Percentiles rank a stretch among this genome's conserved stretches.
These are phyloP conservation scores for Cucurbita pepo DNA, from an alignment of 306 rosid genomes.

Conservation along the genomic window DNA sequence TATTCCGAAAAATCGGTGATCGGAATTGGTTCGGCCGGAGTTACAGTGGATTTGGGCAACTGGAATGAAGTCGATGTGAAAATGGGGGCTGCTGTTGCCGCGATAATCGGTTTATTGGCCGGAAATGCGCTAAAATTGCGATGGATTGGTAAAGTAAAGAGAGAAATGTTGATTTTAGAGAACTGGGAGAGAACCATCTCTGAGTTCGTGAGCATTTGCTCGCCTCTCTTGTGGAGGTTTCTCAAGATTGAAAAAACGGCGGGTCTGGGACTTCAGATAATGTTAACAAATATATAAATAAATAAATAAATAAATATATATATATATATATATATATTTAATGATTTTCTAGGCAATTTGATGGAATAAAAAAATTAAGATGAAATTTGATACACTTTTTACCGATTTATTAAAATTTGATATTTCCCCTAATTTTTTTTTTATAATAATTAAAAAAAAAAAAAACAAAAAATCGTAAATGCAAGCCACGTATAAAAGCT, in stretches of 20 bases:
- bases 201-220: neutral
- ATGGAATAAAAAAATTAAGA: too few species aligned
- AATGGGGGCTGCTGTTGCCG: constrained; percentile 8
- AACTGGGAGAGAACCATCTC: constrained; percentile 48
- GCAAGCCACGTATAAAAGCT: neutral
- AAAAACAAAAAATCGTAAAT: too few species aligned
- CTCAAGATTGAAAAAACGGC: neutral
- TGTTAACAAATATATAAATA: too few species aligned
- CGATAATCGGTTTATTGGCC: constrained; percentile 6
- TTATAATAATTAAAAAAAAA: too few species aligned
- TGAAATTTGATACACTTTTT: too few species aligned
- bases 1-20: constrained; percentile 5
- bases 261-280: neutral
- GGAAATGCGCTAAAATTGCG: constrained; percentile 9
- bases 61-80: constrained; percentile 3
- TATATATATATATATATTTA: too few species aligned
- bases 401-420: too few species aligned
- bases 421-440: too few species aligned
- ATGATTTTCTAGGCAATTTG: too few species aligned
- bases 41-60: constrained; percentile 31
- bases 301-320: too few species aligned
- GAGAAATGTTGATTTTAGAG: constrained; percentile 18
- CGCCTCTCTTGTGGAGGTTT: neutral
- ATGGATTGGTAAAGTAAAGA: constrained; percentile 12
- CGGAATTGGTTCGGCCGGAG: constrained; percentile 34